Evolutionary conservation across 1,139 yeast genomes (phyloP), one percentile per base, ranked within the genome.

Genomic region (Suhomyces anneliseae): DNA sequence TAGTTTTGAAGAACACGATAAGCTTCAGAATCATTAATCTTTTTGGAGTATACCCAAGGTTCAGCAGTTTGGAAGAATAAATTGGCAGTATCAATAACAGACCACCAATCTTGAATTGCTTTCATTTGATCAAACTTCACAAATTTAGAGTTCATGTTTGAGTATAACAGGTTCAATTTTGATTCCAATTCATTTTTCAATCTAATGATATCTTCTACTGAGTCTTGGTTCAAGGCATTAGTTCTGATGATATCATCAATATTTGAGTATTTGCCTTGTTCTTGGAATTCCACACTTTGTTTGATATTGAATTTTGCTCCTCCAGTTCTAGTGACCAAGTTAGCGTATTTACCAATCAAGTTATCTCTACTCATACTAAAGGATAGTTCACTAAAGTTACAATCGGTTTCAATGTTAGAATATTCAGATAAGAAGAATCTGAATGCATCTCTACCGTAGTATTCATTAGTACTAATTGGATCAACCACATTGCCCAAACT

Each of bases 401-500:
- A 82, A 66, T 93, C 99, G 39, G 79, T 76, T 38, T 81, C 85
- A 38, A 92, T 68, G 44, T 83, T 83, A 1, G 96, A 87, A 61
- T 86, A 85, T 56, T 85, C 90, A 64, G 85, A 77, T 50, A 93
- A 68, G 61, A 85, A 90, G 66, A 88, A 85, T 51, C 97, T 72
- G 38, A 90, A 70, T 0, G 90, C 70, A 64, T 92, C 98, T 15
- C 78, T 68, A 0, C 92, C 96, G 57, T 86, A 86, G 46, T 73
- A 64, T 0, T 79, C 72, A 19, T 81, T 71, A 27, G 86, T 75
- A 14, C 72, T 78, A 24, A 86, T 61, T 0, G 99, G 99, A 59
- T 95, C 97, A 8, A 93, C 96, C n/a, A 93, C 98, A 63, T 93
- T 93, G 0, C 98, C 97, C 48, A 85, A 68, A 48, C 96, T 86